Evolutionary conservation across 345 rosid genomes (phyloP).

Genomic region (Salix dunnii): DNA sequence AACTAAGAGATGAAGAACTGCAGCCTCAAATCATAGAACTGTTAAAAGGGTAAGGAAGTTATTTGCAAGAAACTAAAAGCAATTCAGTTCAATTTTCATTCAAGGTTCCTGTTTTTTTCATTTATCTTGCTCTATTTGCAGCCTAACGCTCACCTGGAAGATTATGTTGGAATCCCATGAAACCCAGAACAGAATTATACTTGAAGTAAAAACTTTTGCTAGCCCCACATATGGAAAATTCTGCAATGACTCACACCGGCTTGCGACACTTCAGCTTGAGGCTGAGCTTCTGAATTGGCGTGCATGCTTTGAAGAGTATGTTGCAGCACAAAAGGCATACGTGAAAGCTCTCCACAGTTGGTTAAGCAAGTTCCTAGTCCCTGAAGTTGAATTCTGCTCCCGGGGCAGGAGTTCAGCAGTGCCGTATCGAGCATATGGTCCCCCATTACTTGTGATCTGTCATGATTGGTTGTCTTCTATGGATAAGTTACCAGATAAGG

Average conservation of each 20-base stretch:
- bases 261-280: slow-evolving; percentile 72
- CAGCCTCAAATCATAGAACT: slow-evolving; percentile 65
- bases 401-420: slow-evolving; percentile 39
- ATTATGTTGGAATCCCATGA: slow-evolving; percentile 68
- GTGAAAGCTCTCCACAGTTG: slow-evolving; percentile 54
- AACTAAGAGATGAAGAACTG: slow-evolving; percentile 65
- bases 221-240: slow-evolving; percentile 51
- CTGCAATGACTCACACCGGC: slow-evolving; percentile 60
- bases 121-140: slow-evolving; percentile 24
- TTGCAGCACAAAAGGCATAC: slow-evolving; percentile 55
- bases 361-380: slow-evolving; percentile 61
- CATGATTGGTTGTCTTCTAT: slow-evolving; percentile 46
- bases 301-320: slow-evolving; percentile 45
- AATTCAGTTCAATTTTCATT: neutral
- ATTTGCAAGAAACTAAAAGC: neutral
- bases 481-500: slow-evolving; percentile 48
- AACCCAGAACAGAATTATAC: slow-evolving; percentile 59
- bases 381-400: slow-evolving; percentile 57
- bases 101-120: slow-evolving; percentile 9
- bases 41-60: slow-evolving; percentile 54
- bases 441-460: slow-evolving; percentile 51
- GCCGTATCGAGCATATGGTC: slow-evolving; percentile 43
- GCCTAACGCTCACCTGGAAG: slow-evolving; percentile 59
- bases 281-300: slow-evolving; percentile 68
- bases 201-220: slow-evolving; percentile 54